Base-by-base conservation (phyloP, 768 basidiomycete species). In the Serendipita vermifera region DNA sequence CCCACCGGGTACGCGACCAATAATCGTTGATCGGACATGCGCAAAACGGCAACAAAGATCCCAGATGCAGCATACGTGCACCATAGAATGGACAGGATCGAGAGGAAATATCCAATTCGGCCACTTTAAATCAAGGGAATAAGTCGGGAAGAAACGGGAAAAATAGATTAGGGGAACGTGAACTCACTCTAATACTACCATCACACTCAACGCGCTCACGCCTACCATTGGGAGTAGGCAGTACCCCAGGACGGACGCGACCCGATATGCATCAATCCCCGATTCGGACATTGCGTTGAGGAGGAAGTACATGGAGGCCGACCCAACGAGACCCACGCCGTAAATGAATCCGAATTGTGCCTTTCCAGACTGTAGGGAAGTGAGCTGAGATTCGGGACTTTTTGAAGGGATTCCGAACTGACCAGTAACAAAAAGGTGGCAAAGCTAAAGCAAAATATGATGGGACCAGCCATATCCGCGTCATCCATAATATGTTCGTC, bases 331-430 rank as follows among this genome's bases (percentile, higher is more conserved):
- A 55, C 87, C 94, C 60, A 99, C 88, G 33, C 94, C 96, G 67
- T 99, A 99, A 58, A 98, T 98, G 69, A 97, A 98, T 48, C 88
- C 91, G 69, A 99, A 99, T 67, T 98, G 96, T 3, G 89, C 87
- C 73, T 96, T 97, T 58, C 96, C 96, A 4, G 94, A 96, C 96
- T 99, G 63, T 27, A 38, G 13, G 1, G 36, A 2, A 38, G 36
- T 13, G 17, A 38, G 17, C 13, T 38, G 13, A 38, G 17, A 38
- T 38, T 38, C 13, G 17, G 17, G 36, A 17, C 13, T 38, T n/a
- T 11, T 38, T 13, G 36, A 38, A 38, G 36, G 36, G 17, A 17
- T 17, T 38, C 13, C 36, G 36, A 38, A 80, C 91, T 64, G 57
- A 97, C 96, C 59, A 98, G 79, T 51, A 99, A 79, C 1, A 99